These are phyloP conservation scores for Polymyxa betae DNA, from an alignment of 208 protist genomes.

Conservation along the genomic window DNA sequence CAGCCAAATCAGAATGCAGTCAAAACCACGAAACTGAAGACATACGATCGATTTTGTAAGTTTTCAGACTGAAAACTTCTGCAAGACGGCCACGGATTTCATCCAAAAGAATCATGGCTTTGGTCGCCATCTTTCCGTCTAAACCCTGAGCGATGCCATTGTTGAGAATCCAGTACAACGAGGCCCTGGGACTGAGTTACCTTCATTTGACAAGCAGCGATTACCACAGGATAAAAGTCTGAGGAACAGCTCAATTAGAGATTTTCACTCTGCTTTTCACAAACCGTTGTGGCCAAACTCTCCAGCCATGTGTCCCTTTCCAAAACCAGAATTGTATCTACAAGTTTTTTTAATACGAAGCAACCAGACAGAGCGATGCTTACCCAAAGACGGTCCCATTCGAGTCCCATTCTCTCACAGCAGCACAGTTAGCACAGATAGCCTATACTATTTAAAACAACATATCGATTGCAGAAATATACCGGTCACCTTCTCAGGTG, in stretches of 20 bases:
- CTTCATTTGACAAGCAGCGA: constrained; percentile 58
- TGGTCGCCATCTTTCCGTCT: constrained; percentile 40
- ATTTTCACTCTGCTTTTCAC: background rate
- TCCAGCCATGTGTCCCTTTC: constrained; percentile 48
- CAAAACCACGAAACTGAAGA: background rate
- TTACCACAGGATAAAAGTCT: constrained; percentile 59
- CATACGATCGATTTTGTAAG: constrained; percentile 59
- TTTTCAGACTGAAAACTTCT: constrained; percentile 60
- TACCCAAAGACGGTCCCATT: constrained; percentile 60
- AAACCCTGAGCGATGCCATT: background rate
- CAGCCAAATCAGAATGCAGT: background rate
- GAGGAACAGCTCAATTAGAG: background rate
- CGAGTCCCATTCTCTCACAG: constrained; percentile 61
- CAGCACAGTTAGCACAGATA: constrained; percentile 49
- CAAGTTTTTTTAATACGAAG: background rate
- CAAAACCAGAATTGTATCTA: constrained; percentile 10
- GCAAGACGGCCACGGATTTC: constrained; percentile 61
- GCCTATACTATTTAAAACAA: constrained; percentile 5
- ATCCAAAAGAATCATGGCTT: constrained; percentile 57
- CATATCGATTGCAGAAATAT: background rate
- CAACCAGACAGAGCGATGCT: background rate
- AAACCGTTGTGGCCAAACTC: constrained; percentile 63
- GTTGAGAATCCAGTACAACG: background rate
- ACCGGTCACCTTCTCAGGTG: constrained; percentile 38
- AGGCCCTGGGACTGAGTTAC: background rate